A percentile compares a stretch with the other conserved stretches of the same genome.
These are phyloP conservation scores for Suillus fuscotomentosus DNA, from an alignment of 768 basidiomycete genomes.

Conservation along the genomic window DNA sequence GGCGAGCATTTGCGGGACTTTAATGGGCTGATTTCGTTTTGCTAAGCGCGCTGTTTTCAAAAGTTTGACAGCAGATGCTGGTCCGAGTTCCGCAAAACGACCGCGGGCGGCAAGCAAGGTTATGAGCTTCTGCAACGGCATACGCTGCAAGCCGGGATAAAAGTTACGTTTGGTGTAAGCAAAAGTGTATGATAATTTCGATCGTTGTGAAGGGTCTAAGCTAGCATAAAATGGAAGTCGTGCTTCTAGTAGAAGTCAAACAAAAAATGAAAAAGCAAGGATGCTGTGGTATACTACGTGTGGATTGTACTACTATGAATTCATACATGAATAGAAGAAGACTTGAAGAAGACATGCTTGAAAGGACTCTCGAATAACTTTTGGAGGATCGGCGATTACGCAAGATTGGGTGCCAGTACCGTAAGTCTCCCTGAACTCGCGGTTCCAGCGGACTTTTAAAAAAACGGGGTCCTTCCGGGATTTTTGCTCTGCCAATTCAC, in stretches of 20 bases:
- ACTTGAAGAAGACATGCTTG: neutral
- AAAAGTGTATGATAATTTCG: neutral
- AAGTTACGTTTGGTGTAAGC: neutral
- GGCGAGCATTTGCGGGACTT: neutral
- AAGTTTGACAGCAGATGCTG: neutral
- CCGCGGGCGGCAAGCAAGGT: neutral
- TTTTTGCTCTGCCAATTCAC: constrained; percentile 28
- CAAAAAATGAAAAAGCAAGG: too few relatives aligned
- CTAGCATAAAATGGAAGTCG: neutral
- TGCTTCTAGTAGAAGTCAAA: too few relatives aligned
- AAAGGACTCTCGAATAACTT: neutral
- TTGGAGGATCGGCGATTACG: constrained; percentile 25
- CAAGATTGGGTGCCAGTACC: constrained; percentile 9
- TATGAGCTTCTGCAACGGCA: neutral
- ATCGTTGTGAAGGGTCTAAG: constrained; percentile 1
- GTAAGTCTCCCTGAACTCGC: neutral
- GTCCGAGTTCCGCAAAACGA: neutral
- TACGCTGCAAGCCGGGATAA: neutral
- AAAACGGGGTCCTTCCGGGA: constrained; percentile 32
- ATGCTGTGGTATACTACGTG: too few relatives aligned
- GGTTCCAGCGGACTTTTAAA: constrained; percentile 32
- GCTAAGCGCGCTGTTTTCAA: neutral
- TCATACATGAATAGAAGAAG: neutral
- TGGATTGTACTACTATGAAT: neutral
- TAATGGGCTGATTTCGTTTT: constrained; percentile 3